Base-by-base conservation (phyloP, 306 rosid genomes). In the Hippophae rhamnoides region DNA sequence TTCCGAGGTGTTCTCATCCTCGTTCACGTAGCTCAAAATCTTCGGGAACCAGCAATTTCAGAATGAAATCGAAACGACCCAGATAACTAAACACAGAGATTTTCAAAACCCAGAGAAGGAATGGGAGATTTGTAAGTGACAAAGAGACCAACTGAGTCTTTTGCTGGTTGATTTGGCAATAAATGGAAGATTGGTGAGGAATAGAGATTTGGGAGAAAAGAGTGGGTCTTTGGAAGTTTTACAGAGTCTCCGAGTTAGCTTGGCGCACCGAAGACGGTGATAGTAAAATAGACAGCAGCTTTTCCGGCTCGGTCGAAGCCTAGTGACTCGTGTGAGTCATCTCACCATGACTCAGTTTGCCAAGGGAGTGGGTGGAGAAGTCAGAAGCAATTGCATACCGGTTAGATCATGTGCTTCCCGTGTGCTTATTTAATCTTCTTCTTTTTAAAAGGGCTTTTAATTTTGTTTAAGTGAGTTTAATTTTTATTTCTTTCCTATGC, bases 1-100 rank as follows among this genome's bases (percentile, higher is more conserved):
- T 93, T 93, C 56, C 82, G 88, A 13, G 79, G 80, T 31, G 85
- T 75, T 78, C 89, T 88, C 99, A 93, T 93, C 60, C 52, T 78
- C 59, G 47, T 61, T 63, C 13, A 43, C 26, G 59, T 62, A 63
- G 56, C 66, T 61, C 61, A 54, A 45, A 59, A 43, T 9, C 47
- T 18, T 46, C 41, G 6, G 25, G n/a, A 9, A 52, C 45, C 13
- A 49, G 13, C 9, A 58, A 47, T 62, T 46, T 6, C 7, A 5
- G 14, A 58, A 5, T 13, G 56, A 70, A 66, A 73, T 62, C 73
- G 62, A 57, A 10, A 31, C 44, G 6, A 44, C 60, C 50, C 54
- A 54, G 72, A 45, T 12, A 64, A 38, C 50, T 38, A 53, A 70
- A 65, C 67, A 31, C 49, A 61, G 66, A 56, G 10, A 52, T 61